Evolutionary conservation across 305 asterid genomes (phyloP).

Genomic region (Petunia hybrid): DNA sequence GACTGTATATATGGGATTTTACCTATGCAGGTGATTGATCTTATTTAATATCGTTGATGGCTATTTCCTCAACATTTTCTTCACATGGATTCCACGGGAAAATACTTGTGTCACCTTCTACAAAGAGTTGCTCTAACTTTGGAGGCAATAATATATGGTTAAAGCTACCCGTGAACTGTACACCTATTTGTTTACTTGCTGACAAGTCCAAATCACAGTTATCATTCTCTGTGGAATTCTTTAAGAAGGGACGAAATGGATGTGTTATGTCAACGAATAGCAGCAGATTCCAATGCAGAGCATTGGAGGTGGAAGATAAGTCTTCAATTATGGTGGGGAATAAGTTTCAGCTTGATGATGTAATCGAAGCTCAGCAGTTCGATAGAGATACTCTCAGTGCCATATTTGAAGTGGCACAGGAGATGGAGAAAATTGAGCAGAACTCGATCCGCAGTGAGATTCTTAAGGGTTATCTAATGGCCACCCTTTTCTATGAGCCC

Average conservation of each 20-base stretch:
- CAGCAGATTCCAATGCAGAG: conserved; percentile 46
- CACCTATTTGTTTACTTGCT: conserved; percentile 14
- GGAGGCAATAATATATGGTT: conserved; percentile 6
- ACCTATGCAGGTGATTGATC: neutral
- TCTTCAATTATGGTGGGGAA: conserved; percentile 49
- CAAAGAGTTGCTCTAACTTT: neutral
- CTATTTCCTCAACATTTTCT: conserved; percentile 22
- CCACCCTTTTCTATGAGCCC: conserved; percentile 92
- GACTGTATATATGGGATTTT: no score
- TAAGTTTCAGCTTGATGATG: conserved; percentile 73
- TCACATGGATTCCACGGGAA: neutral
- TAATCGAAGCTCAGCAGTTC: conserved; percentile 90
- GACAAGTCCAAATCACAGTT: neutral
- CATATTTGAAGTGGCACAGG: conserved; percentile 83
- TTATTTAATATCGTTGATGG: neutral
- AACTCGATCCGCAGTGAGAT: conserved; percentile 67
- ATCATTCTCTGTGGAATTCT: conserved; percentile 1
- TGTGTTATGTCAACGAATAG: conserved; percentile 35
- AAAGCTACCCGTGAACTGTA: conserved; percentile 1
- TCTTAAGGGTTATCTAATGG: conserved; percentile 87
- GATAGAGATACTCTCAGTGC: conserved; percentile 75
- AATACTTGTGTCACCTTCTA: neutral
- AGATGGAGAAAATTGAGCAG: conserved; percentile 92
- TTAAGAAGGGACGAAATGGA: conserved; percentile 26
- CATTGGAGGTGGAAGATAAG: conserved; percentile 55